phyloP scores from a whole-genome alignment of 2,329 filamentous ascomycete species.

The Fusarium pseudograminearum region DNA sequence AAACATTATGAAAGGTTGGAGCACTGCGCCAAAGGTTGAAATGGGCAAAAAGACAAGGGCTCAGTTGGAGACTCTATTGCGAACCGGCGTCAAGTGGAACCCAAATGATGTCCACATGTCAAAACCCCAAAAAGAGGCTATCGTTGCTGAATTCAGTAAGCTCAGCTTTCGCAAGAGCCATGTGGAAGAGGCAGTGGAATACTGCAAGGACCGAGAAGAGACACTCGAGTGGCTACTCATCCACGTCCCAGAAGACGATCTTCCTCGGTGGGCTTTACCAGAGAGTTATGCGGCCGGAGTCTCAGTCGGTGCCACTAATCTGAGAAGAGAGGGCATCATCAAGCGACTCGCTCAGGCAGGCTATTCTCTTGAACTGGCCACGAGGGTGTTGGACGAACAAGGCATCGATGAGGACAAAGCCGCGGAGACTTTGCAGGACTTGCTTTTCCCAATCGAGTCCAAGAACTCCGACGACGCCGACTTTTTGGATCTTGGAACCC shows the following conservation, averaged over 20 bases:
- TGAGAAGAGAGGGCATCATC: constrained; percentile 84
- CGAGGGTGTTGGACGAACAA: constrained; percentile 78
- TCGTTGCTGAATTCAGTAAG: constrained; percentile 79
- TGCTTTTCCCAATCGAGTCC: constrained; percentile 48
- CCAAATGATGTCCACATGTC: constrained; percentile 78
- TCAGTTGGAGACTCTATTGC: constrained; percentile 82
- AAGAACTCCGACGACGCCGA: constrained; percentile 49
- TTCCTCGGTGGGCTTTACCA: constrained; percentile 92
- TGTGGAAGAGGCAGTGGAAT: constrained; percentile 84
- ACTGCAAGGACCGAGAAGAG: constrained; percentile 93
- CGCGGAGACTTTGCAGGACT: constrained; percentile 80
- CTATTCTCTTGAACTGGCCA: constrained; percentile 87
- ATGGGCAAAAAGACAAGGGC: constrained; percentile 86
- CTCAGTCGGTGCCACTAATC: constrained; percentile 83
- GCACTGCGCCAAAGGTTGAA: constrained; percentile 87
- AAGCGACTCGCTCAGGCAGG: constrained; percentile 85
- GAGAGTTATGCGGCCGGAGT: constrained; percentile 93
- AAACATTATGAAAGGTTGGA: constrained; percentile 80
- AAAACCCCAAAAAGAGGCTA: constrained; percentile 64
- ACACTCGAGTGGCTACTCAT: constrained; percentile 95
- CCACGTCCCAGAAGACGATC: constrained; percentile 95
- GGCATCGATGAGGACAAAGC: constrained; percentile 79
- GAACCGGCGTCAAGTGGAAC: constrained; percentile 88
- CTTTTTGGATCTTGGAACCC: constrained; percentile 62
- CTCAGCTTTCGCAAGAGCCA: constrained; percentile 92